Percentiles rank a stretch among this genome's conserved stretches.
These are phyloP conservation scores for Saccharomyces hybrid DNA, from an alignment of 1,139 yeast genomes.

Conservation along the genomic window DNA sequence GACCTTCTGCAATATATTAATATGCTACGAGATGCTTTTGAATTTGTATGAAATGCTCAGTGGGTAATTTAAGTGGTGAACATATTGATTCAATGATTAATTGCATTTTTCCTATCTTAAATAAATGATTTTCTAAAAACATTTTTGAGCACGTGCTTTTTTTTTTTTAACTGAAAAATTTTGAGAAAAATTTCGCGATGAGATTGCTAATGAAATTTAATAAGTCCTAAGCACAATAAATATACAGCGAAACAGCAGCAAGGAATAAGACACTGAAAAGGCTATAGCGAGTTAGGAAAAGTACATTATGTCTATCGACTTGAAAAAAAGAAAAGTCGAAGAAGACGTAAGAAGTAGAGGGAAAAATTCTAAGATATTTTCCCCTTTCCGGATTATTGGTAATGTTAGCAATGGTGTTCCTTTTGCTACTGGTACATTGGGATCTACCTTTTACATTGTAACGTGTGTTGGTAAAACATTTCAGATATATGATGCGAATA, in stretches of 20 bases:
- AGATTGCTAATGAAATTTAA: not conserved
- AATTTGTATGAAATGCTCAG: not conserved
- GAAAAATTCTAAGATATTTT: constrained; percentile 39
- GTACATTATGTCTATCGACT: not conserved
- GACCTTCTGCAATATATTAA: not conserved
- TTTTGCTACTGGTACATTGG: constrained; percentile 81
- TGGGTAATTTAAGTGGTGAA: not conserved
- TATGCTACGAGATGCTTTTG: not conserved
- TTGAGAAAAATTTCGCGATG: constrained; percentile 3
- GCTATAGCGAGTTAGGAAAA: not conserved
- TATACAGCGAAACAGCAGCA: not conserved
- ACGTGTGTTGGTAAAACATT: constrained; percentile 86
- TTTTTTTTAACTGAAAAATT: constrained; percentile 3
- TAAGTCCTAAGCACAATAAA: not conserved
- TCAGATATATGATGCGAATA: constrained; percentile 90
- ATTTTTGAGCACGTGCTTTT: not conserved
- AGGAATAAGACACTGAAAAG: not conserved
- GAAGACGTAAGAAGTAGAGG: constrained; percentile 9
- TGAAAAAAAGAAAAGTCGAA: constrained; percentile 30
- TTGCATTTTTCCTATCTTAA: not conserved
- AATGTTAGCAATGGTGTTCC: constrained; percentile 74
- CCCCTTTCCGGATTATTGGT: constrained; percentile 57
- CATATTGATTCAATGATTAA: not conserved
- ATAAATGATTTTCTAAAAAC: not conserved
- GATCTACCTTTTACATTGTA: constrained; percentile 78